Evolutionary conservation across 306 rosid species (phyloP).

Genomic region (Quillaja saponaria): DNA sequence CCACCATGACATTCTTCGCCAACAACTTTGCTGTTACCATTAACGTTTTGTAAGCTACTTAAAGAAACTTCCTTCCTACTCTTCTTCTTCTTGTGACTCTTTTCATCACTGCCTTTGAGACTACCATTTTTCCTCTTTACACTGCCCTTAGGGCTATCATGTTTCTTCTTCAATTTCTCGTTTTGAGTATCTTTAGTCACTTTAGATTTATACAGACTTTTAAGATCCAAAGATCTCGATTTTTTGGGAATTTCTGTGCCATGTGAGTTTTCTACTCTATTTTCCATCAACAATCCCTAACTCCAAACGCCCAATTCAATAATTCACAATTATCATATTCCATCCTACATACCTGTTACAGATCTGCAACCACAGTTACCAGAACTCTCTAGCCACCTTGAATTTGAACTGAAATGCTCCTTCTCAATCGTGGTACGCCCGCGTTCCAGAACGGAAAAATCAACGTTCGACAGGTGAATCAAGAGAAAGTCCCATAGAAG

Average conservation of each 20-base stretch:
- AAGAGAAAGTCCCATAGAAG: too few relatives aligned
- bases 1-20: constrained; percentile 45
- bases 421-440: too few relatives aligned
- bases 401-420: too few relatives aligned
- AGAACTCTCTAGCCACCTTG: constrained; percentile 17
- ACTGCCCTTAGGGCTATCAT: constrained; percentile 36
- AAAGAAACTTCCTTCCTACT: constrained; percentile 65
- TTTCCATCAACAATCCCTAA: constrained; percentile 76
- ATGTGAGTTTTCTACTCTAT: constrained; percentile 57
- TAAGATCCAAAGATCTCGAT: constrained; percentile 85
- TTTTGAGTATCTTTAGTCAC: constrained; percentile 36
- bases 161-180: constrained; percentile 57
- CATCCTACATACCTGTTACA: constrained; percentile 60
- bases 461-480: too few relatives aligned
- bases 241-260: constrained; percentile 64
- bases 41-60: constrained; percentile 74
- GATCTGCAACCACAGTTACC: constrained; percentile 63
- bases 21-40: constrained; percentile 44
- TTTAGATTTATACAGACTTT: constrained; percentile 66
- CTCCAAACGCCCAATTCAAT: constrained; percentile 46
- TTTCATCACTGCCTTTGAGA: constrained; percentile 47
- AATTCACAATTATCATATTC: constrained; percentile 63
- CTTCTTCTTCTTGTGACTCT: constrained; percentile 53
- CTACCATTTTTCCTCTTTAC: constrained; percentile 56
- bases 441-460: too few relatives aligned